Evolutionary conservation across 1,139 yeast species (phyloP).

Genomic region (Entelexis sorbosivorans): DNA sequence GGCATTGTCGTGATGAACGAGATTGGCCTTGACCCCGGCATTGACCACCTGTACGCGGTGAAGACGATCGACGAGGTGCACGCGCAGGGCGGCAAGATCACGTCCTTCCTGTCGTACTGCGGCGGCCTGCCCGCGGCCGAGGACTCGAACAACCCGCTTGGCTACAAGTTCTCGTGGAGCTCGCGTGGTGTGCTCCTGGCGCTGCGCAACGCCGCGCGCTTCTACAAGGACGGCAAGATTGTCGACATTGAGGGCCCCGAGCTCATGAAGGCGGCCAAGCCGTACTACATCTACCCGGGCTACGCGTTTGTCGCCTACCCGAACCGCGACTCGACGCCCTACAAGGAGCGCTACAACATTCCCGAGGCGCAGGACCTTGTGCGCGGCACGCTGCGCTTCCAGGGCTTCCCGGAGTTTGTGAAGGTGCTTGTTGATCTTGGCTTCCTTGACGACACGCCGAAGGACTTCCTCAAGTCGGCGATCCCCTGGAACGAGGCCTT

Average conservation of each 20-base stretch:
- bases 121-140: constrained; percentile 99
- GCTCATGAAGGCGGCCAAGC: constrained; percentile 89
- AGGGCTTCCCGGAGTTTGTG: constrained; percentile 97
- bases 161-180: constrained; percentile 98
- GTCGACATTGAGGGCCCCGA: constrained; percentile 77
- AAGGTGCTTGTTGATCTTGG: constrained; percentile 92
- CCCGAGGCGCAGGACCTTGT: constrained; percentile 97
- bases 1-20: constrained; percentile 43
- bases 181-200: constrained; percentile 96
- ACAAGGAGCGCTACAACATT: constrained; percentile 79
- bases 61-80: constrained; percentile 97
- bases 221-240: constrained; percentile 75
- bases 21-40: constrained; percentile 82
- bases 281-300: constrained; percentile 93
- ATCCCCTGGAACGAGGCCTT: constrained; percentile 83
- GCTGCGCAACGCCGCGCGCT: constrained; percentile 82
- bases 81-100: constrained; percentile 79
- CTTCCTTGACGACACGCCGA: constrained; percentile 67
- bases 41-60: constrained; percentile 95
- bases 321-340: constrained; percentile 93
- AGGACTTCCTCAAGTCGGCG: constrained; percentile 46
- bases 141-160: constrained; percentile 92
- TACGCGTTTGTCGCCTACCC: constrained; percentile 92
- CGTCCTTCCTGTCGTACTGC: constrained; percentile 88
- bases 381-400: constrained; percentile 95